phyloP scores from a whole-genome alignment of 1,139 yeast species.

The Blastobotrys serpentis region DNA sequence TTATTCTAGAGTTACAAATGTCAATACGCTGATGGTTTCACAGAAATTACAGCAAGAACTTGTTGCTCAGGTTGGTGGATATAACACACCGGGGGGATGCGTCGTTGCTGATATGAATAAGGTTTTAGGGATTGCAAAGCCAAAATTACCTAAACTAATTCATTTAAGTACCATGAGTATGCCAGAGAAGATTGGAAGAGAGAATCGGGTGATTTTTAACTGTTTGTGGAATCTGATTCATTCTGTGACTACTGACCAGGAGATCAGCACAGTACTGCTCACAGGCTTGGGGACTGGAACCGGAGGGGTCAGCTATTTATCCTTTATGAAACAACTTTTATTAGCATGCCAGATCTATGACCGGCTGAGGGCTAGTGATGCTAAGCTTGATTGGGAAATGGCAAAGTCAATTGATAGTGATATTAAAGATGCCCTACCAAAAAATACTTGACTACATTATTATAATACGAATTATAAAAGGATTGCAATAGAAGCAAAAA shows the following conservation, averaged over 20 bases:
- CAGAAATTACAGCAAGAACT: slow-evolving; percentile 29
- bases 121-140: slow-evolving; percentile 9
- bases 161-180: slow-evolving; percentile 53
- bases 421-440: neutral
- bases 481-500: neutral
- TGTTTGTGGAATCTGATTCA: slow-evolving; percentile 47
- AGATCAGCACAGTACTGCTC: slow-evolving; percentile 38
- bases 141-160: slow-evolving; percentile 36
- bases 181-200: slow-evolving; percentile 34
- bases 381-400: neutral
- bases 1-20: slow-evolving; percentile 30
- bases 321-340: slow-evolving; percentile 40
- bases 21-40: slow-evolving; percentile 23
- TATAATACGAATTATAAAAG: neutral
- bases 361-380: neutral
- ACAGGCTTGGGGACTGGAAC: slow-evolving; percentile 55
- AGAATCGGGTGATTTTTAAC: slow-evolving; percentile 42
- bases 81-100: slow-evolving; percentile 38
- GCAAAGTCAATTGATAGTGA: neutral
- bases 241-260: slow-evolving; percentile 31
- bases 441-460: neutral
- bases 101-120: slow-evolving; percentile 31
- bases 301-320: slow-evolving; percentile 43
- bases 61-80: slow-evolving; percentile 32
- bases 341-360: neutral